Evolutionary conservation across 257 asterid genomes (phyloP).

Genomic region (Nyctanthes arbortristis): DNA sequence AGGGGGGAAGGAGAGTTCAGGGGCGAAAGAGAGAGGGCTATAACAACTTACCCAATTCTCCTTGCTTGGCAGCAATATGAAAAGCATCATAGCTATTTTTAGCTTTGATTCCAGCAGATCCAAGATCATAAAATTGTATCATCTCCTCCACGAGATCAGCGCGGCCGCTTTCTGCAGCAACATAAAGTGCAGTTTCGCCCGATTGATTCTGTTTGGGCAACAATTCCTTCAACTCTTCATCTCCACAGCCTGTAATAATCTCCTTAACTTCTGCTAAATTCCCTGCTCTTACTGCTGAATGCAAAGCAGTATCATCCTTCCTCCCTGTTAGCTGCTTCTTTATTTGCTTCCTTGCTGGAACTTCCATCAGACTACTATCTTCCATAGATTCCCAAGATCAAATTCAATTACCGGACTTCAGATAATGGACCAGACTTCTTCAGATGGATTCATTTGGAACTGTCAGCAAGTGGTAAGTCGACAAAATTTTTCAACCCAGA

Average conservation of each 20-base stretch:
- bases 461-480: slow-evolving; percentile 17
- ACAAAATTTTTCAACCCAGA: slow-evolving; percentile 17
- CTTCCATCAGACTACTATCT: slow-evolving; percentile 33
- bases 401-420: slow-evolving; percentile 20
- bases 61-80: slow-evolving; percentile 78
- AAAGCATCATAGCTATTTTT: slow-evolving; percentile 75
- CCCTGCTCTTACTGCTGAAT: slow-evolving; percentile 66
- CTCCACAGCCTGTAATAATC: slow-evolving; percentile 35
- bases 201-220: slow-evolving; percentile 64
- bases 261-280: slow-evolving; percentile 45
- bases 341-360: slow-evolving; percentile 43
- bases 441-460: slow-evolving; percentile 23
- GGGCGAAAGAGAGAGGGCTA: neutral
- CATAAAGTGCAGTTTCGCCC: slow-evolving; percentile 70
- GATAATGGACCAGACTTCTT: slow-evolving; percentile 3
- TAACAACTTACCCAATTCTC: slow-evolving; percentile 51
- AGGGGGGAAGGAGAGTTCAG: too few species aligned
- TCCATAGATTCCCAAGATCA: slow-evolving; percentile 31
- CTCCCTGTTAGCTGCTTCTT: slow-evolving; percentile 70
- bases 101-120: slow-evolving; percentile 62
- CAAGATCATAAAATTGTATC: slow-evolving; percentile 48
- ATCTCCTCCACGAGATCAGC: slow-evolving; percentile 57
- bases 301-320: slow-evolving; percentile 61
- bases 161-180: slow-evolving; percentile 67
- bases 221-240: slow-evolving; percentile 39